Percentiles rank a stretch among this genome's conserved stretches.
These are phyloP conservation scores for Alternaria novae-zelandiae DNA, from an alignment of 2,329 filamentous ascomycete genomes.

Conservation along the genomic window DNA sequence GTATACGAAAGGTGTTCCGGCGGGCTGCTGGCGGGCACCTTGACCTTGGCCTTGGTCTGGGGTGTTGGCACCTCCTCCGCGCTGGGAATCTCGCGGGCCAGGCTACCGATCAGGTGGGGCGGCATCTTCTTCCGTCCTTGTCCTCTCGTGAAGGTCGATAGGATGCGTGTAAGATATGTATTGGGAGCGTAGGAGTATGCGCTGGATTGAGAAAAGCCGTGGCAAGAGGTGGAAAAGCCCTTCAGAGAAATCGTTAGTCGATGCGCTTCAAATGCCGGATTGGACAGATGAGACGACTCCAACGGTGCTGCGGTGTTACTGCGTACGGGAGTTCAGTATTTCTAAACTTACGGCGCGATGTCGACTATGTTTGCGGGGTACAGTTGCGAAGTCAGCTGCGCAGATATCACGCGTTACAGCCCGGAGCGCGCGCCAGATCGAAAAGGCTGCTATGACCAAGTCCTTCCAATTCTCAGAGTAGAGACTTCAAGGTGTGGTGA, in stretches of 20 bases:
- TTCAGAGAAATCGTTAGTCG: neutral
- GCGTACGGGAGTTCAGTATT: fast-evolving
- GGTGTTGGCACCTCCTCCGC: neutral
- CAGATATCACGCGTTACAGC: neutral
- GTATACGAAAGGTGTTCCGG: neutral
- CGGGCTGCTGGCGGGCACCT: neutral
- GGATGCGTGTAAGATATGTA: neutral
- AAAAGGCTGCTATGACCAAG: neutral
- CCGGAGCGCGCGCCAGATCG: neutral
- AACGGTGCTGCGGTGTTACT: neutral
- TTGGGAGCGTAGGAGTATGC: neutral
- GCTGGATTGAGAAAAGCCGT: neutral
- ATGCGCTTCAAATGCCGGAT: neutral
- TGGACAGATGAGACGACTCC: neutral
- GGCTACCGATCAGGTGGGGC: neutral
- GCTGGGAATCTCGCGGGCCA: neutral
- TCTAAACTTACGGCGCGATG: neutral
- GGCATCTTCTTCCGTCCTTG: neutral
- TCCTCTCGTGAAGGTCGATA: neutral
- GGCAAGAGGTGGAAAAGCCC: neutral
- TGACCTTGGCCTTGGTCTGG: neutral
- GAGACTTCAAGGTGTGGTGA: neutral
- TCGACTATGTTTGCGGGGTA: neutral
- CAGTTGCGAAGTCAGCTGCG: neutral
- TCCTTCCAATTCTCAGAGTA: neutral